Conservation (phyloP, 1,139 yeast genomes). For the Chernovozyma sophiae-reginae region DNA sequence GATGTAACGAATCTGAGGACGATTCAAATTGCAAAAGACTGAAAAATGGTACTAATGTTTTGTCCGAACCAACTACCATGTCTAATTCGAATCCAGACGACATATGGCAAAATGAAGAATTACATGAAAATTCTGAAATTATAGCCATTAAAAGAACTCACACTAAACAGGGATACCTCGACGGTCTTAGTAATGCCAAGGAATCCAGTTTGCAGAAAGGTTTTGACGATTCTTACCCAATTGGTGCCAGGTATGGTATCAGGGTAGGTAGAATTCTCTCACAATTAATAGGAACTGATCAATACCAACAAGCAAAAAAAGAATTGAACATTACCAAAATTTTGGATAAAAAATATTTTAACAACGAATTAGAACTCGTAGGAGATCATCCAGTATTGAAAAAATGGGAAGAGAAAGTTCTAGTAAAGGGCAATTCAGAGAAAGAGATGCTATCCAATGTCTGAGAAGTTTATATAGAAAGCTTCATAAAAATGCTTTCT, state of each 20-base stretch:
- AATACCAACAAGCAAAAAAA: constrained; percentile 31
- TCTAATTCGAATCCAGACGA: too few relatives aligned
- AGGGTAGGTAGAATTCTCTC: constrained; percentile 69
- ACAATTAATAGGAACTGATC: constrained; percentile 15
- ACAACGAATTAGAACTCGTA: constrained; percentile 39
- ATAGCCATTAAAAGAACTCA: constrained; percentile 57
- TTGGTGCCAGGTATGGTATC: constrained; percentile 69
- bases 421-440: neutral
- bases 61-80: constrained; percentile 1
- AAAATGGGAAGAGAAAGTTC: constrained; percentile 22
- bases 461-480: too few relatives aligned
- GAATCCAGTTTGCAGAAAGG: constrained; percentile 72
- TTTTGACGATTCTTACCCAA: constrained; percentile 74
- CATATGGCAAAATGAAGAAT: constrained; percentile 43
- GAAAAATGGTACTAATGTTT: neutral
- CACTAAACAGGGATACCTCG: constrained; percentile 77
- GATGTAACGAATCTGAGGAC: too few relatives aligned
- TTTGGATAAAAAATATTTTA: constrained; percentile 48
- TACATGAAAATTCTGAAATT: constrained; percentile 12
- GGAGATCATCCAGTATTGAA: constrained; percentile 21
- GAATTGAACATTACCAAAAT: constrained; percentile 54
- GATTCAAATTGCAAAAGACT: too few relatives aligned
- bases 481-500: too few relatives aligned
- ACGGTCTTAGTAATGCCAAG: constrained; percentile 70
- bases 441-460: neutral